Percentiles rank a stretch among this genome's conserved stretches.
These are phyloP conservation scores for Fusarium scirpi DNA, from an alignment of 2,329 filamentous ascomycete genomes.

Conservation along the genomic window DNA sequence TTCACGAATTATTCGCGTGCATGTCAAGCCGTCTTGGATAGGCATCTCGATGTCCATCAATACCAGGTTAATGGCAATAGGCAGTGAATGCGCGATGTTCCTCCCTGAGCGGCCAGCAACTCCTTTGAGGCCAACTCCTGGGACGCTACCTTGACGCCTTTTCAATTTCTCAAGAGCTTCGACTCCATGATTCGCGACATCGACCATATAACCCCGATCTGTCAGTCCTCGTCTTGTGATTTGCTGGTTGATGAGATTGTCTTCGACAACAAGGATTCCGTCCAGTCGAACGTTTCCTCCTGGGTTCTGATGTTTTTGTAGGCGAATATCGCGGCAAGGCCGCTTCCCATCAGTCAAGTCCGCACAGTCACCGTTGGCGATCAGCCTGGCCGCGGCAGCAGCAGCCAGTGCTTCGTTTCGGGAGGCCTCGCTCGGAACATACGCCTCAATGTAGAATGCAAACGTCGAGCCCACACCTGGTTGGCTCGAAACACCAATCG, in stretches of 20 bases:
- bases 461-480: constrained; percentile 79
- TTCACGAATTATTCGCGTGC: constrained; percentile 72
- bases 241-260: constrained; percentile 71
- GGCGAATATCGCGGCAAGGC: constrained; percentile 37
- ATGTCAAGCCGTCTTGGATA: constrained; percentile 76
- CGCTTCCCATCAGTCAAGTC: constrained; percentile 37
- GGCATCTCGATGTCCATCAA: constrained; percentile 86
- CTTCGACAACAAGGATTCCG: constrained; percentile 68
- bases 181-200: constrained; percentile 68
- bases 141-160: constrained; percentile 36
- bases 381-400: constrained; percentile 50
- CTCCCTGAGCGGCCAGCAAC: constrained; percentile 22
- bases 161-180: constrained; percentile 65
- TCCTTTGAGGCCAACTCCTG: constrained; percentile 29
- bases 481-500: constrained; percentile 79
- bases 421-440: constrained; percentile 56
- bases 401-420: constrained; percentile 56
- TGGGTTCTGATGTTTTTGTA: constrained; percentile 44
- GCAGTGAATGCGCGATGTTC: constrained; percentile 24
- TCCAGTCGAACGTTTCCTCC: constrained; percentile 50
- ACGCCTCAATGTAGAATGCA: constrained; percentile 77
- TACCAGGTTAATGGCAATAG: constrained; percentile 67
- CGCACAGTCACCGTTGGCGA: constrained; percentile 42
- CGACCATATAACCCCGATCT: constrained; percentile 62
- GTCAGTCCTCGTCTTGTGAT: constrained; percentile 65